These are phyloP conservation scores for Chaetoceros tenuissimus DNA, from an alignment of 108 stramenopile species.

Conservation along the genomic window DNA sequence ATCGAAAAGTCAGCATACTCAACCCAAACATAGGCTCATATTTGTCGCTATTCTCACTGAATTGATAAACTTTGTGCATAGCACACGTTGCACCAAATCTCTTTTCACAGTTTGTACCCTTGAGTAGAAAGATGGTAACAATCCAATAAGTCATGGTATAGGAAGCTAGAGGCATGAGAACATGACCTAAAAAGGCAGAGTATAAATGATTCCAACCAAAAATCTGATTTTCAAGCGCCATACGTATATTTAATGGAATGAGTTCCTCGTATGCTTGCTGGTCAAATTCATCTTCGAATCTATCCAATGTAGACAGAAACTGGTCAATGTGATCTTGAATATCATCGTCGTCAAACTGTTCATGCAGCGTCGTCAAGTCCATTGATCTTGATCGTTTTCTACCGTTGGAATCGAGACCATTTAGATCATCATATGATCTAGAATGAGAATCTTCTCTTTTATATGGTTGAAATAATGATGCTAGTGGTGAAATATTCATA, in stretches of 20 bases:
- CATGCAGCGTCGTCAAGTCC: not conserved
- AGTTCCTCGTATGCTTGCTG: constrained; percentile 50
- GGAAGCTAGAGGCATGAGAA: constrained; percentile 39
- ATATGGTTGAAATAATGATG: too few relatives aligned
- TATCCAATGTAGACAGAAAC: constrained; percentile 49
- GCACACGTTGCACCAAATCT: not conserved
- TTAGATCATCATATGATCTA: too few relatives aligned
- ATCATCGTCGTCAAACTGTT: not conserved
- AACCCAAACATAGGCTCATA: constrained; percentile 18
- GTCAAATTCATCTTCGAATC: constrained; percentile 64
- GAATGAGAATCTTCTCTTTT: too few relatives aligned
- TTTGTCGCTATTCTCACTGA: not conserved
- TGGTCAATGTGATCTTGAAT: constrained; percentile 1
- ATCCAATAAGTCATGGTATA: constrained; percentile 35
- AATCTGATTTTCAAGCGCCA: constrained; percentile 63
- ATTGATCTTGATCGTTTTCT: not conserved
- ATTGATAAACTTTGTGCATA: constrained; percentile 5
- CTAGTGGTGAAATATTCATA: too few relatives aligned
- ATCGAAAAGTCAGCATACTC: constrained; percentile 24
- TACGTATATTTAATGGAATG: constrained; percentile 56
- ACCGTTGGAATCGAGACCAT: too few relatives aligned
- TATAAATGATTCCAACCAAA: constrained; percentile 77
- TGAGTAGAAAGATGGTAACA: constrained; percentile 27
- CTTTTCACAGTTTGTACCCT: constrained; percentile 12
- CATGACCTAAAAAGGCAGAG: constrained; percentile 52